Base-by-base conservation (phyloP, 257 asterid genomes). In the Nyctanthes arbortristis region DNA sequence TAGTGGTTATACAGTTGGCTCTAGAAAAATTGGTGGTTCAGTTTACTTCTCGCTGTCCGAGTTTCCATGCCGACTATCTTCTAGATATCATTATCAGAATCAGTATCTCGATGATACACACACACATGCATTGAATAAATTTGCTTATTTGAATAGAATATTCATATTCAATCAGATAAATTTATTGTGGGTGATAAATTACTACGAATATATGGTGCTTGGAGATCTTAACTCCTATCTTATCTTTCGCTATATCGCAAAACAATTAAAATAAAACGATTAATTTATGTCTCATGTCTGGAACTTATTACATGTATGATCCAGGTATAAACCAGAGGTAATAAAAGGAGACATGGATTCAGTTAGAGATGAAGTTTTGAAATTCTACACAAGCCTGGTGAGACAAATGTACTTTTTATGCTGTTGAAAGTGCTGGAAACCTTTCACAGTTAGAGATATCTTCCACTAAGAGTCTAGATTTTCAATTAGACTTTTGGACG, bases 271-370 rank as follows among this genome's bases (percentile, higher is more conserved):
- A 18, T 16, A 14, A 14, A 14, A 20, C 2, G 59, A 52, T 10
- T 9, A 36, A 56, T 67, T 4, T 37, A 14, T 55, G 20, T 43
- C 58, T 61, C 49, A 8, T 47, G 33, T 43, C 32, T 54, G 49
- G 27, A 5, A 45, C 55, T 55, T 52, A 29, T 58, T 16, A n/a
- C 76, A 57, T 60, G 62, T 74, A n/a, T 75, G 69, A 63, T 77
- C 54, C 80, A 89, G 97, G 91, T 91, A 82, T 71, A 86, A 79
- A 77, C 99, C 97, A 49, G 91, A 88, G 79, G 78, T 74, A 49
- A 89, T 94, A 56, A 91, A 89, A 78, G 97, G 97, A 67, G 97
- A 91, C 71, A 73, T 91, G 96, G 99, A 94, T 81, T 94, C 99
- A 1, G 77, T 91, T 66, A 82, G 97, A 79, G 74, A 79, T 36